Evolutionary conservation across 805 yeast species (phyloP).

Genomic region (Kazachstania psychrophila): DNA sequence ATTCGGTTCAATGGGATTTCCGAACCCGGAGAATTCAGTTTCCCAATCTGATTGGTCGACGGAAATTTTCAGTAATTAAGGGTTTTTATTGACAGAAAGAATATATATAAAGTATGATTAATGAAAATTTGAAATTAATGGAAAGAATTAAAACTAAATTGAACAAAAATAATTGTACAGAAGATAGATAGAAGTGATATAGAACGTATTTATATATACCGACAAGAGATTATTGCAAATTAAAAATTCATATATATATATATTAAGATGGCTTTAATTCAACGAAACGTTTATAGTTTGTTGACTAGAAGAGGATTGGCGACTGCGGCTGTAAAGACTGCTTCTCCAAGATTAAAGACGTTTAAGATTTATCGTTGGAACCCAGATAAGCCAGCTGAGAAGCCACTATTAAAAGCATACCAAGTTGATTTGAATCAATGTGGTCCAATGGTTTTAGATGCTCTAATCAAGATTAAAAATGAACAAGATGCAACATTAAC

Average conservation of each 20-base stretch:
- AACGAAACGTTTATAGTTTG: neutral
- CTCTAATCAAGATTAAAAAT: conserved; percentile 85
- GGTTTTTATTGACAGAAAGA: too few relatives aligned
- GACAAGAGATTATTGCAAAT: too few relatives aligned
- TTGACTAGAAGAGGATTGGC: conserved; percentile 18
- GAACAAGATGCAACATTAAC: conserved; percentile 95
- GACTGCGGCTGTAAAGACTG: conserved; percentile 26
- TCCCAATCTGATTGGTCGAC: too few relatives aligned
- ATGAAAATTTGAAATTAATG: too few relatives aligned
- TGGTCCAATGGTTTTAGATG: conserved; percentile 98
- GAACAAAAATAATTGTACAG: too few relatives aligned
- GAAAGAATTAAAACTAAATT: too few relatives aligned
- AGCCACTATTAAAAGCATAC: conserved; percentile 79
- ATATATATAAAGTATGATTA: too few relatives aligned
- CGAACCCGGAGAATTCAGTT: too few relatives aligned
- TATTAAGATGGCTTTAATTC: conserved; percentile 1
- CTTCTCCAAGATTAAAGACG: conserved; percentile 55
- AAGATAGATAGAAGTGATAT: too few relatives aligned
- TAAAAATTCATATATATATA: too few relatives aligned
- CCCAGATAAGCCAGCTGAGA: conserved; percentile 89
- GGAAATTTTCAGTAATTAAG: too few relatives aligned
- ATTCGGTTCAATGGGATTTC: neutral
- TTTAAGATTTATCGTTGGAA: conserved; percentile 97
- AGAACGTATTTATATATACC: too few relatives aligned
- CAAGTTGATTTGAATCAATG: conserved; percentile 79